Evolutionary conservation across 140 eudicot species (phyloP).

Genomic region (Oenanthe javanica): DNA sequence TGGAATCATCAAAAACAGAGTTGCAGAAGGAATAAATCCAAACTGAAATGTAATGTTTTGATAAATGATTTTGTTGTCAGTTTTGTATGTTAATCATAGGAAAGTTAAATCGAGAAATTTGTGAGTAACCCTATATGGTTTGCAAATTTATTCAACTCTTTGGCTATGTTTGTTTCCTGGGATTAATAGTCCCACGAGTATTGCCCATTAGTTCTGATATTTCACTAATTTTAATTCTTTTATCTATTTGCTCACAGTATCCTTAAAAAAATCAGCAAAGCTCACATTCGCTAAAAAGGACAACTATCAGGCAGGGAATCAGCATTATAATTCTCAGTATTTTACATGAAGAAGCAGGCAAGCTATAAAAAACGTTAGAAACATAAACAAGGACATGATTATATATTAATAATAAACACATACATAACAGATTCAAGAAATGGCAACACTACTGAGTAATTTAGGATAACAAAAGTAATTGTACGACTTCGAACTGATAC

Average conservation of each 20-base stretch:
- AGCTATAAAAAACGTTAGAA: neutral
- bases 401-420: neutral
- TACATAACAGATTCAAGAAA: neutral
- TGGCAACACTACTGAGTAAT: neutral
- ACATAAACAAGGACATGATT: neutral
- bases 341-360: neutral
- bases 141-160: slow-evolving; percentile 7
- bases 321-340: neutral
- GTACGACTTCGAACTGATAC: neutral
- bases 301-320: neutral
- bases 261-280: neutral
- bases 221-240: neutral
- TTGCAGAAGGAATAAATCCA: slow-evolving; percentile 20
- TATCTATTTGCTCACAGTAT: neutral
- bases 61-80: slow-evolving; percentile 23
- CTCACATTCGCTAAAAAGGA: neutral
- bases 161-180: neutral
- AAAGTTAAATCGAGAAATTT: slow-evolving; percentile 10
- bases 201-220: neutral
- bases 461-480: neutral
- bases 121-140: neutral
- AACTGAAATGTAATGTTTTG: slow-evolving; percentile 30
- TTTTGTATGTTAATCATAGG: slow-evolving; percentile 24
- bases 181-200: neutral
- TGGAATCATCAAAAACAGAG: slow-evolving; percentile 14